Percentiles rank a stretch among this genome's conserved stretches.
phyloP scores from a whole-genome alignment of 202 grass and related monocot species.

The Panicum virgatum region DNA sequence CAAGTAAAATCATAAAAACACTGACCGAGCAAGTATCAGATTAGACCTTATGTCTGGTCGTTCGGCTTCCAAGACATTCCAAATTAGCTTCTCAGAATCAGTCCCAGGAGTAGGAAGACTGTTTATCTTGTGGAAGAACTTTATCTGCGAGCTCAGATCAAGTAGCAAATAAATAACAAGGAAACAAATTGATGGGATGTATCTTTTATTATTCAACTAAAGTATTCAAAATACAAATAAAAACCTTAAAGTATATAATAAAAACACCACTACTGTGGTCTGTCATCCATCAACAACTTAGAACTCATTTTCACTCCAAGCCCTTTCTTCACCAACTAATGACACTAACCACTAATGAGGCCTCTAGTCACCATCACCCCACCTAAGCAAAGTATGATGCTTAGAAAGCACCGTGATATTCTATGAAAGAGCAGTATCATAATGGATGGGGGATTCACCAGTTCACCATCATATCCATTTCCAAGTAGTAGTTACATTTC shows the following conservation, averaged over 20 bases:
- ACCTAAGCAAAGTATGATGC: constrained; percentile 11
- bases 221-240: background rate
- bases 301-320: background rate
- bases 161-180: constrained; percentile 25
- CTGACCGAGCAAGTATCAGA: background rate
- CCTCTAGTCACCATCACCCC: background rate
- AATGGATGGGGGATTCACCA: background rate
- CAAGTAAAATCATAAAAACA: constrained; percentile 22
- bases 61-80: constrained; percentile 92
- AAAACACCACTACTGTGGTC: background rate
- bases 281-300: background rate
- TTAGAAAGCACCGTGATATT: too few relatives aligned
- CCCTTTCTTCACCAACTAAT: background rate
- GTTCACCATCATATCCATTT: constrained; percentile 1
- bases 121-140: constrained; percentile 87
- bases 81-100: constrained; percentile 90
- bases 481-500: constrained; percentile 6
- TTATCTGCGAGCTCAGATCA: constrained; percentile 62
- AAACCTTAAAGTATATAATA: background rate
- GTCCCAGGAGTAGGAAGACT: constrained; percentile 64
- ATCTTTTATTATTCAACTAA: background rate
- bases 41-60: constrained; percentile 78
- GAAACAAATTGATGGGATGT: background rate
- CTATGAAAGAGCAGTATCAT: background rate
- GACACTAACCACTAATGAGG: background rate